Percentiles rank a stretch among this genome's conserved stretches.
These are phyloP conservation scores for Helianthus tuberosus DNA, from an alignment of 129 eudicot species.

Conservation along the genomic window DNA sequence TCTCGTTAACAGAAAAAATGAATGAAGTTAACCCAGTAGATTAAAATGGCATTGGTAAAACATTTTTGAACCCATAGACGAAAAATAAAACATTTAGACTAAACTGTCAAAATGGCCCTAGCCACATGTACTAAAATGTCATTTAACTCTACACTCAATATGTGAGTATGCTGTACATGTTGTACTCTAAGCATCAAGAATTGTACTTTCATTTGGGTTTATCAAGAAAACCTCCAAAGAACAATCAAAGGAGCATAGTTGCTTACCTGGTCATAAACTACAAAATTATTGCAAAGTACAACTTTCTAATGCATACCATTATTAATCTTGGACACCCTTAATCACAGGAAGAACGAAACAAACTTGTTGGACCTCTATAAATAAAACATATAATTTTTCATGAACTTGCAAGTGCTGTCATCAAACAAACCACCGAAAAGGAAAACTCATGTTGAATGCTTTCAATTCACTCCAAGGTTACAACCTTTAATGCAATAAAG, in stretches of 20 bases:
- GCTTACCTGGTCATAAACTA: constrained; percentile 20
- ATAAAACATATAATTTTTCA: background rate
- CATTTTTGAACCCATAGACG: too few relatives aligned
- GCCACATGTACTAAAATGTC: too few relatives aligned
- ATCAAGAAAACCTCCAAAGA: constrained; percentile 7
- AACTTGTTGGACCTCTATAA: background rate
- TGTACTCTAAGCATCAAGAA: constrained; percentile 10
- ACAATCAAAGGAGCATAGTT: constrained; percentile 17
- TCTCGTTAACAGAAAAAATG: too few relatives aligned
- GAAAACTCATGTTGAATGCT: constrained; percentile 9
- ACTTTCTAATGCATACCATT: constrained; percentile 12
- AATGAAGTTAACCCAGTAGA: too few relatives aligned
- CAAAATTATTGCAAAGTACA: constrained; percentile 20
- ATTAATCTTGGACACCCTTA: constrained; percentile 4
- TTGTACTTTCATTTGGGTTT: constrained; percentile 20
- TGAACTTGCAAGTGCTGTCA: background rate
- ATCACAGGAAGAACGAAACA: background rate
- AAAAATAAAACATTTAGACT: too few relatives aligned
- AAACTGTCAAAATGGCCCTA: too few relatives aligned
- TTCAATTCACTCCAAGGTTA: constrained; percentile 32
- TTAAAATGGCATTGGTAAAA: too few relatives aligned
- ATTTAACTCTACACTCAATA: background rate
- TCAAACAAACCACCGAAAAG: background rate
- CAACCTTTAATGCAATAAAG: constrained; percentile 32
- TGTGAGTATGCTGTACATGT: background rate